Conservation (phyloP, 768 basidiomycete species). For the Brasilioporus rufonigricans region DNA sequence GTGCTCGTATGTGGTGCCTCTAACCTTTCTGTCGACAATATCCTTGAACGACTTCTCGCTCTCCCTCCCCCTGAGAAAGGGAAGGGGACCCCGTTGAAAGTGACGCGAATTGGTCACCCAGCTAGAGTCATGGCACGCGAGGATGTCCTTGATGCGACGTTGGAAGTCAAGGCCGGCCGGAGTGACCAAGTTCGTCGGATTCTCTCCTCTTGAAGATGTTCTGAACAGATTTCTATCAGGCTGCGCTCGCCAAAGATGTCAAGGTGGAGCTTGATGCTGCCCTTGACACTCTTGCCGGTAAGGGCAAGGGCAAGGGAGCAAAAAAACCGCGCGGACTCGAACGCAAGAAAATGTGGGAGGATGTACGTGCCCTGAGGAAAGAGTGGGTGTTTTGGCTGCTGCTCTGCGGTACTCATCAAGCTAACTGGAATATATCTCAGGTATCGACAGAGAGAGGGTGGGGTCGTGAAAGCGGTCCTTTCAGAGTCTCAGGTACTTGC, state of each 20-base stretch:
- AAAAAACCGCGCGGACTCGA: constrained; percentile 70
- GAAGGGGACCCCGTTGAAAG: constrained; percentile 44
- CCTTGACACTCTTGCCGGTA: constrained; percentile 65
- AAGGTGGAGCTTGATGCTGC: constrained; percentile 79
- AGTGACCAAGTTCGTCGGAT: constrained; percentile 58
- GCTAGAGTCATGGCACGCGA: constrained; percentile 82
- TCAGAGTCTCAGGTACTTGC: constrained; percentile 64
- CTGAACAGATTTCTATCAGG: constrained; percentile 42
- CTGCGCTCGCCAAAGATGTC: constrained; percentile 82
- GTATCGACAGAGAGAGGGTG: constrained; percentile 85
- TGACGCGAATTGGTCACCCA: constrained; percentile 93
- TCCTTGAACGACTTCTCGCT: constrained; percentile 78
- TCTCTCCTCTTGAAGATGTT: neutral
- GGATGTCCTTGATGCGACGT: constrained; percentile 61
- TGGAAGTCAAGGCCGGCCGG: constrained; percentile 69
- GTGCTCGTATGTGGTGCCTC: constrained; percentile 91
- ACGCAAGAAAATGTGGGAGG: constrained; percentile 83
- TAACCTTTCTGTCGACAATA: constrained; percentile 94
- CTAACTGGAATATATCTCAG: constrained; percentile 37
- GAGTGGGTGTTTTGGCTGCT: constrained; percentile 54
- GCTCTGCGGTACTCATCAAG: neutral
- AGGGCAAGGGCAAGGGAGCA: constrained; percentile 71
- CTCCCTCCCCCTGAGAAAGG: constrained; percentile 52
- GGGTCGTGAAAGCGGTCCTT: constrained; percentile 79
- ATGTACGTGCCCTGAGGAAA: constrained; percentile 82